Percentiles rank a stretch among this genome's conserved stretches.
phyloP scores from a whole-genome alignment of 73 alveolate species.

The Stentor coeruleus region DNA sequence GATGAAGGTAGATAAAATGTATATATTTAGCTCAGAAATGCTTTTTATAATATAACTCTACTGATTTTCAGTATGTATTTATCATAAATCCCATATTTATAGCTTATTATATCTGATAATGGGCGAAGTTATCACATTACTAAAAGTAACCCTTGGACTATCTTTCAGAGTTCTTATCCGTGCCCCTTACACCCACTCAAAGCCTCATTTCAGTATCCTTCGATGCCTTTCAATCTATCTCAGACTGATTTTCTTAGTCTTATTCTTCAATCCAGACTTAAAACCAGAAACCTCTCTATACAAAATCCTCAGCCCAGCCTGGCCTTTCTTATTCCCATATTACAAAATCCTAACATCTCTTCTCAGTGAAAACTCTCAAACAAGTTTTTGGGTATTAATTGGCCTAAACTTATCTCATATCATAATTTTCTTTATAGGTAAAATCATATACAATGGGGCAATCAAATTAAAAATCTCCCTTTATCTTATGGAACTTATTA shows the following conservation, averaged over 20 bases:
- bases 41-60: no score
- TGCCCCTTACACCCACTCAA: not conserved
- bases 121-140: not conserved
- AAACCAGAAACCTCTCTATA: not conserved
- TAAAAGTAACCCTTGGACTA: not conserved
- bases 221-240: not conserved
- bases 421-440: not conserved
- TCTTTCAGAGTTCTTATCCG: not conserved
- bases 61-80: no score
- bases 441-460: not conserved
- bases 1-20: no score
- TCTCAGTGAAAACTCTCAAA: not conserved
- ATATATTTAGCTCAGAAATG: no score
- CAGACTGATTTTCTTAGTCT: not conserved
- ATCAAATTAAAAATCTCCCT: not conserved
- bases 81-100: no score
- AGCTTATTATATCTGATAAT: no score
- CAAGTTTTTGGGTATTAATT: not conserved
- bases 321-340: slow-evolving; percentile 3
- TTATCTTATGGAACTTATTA: not conserved
- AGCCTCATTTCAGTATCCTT: not conserved
- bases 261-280: not conserved
- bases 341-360: not conserved
- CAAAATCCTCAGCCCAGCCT: not conserved
- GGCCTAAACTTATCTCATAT: not conserved